Base-by-base conservation (phyloP, 805 yeast genomes). In the Candida sanyiensis region DNA sequence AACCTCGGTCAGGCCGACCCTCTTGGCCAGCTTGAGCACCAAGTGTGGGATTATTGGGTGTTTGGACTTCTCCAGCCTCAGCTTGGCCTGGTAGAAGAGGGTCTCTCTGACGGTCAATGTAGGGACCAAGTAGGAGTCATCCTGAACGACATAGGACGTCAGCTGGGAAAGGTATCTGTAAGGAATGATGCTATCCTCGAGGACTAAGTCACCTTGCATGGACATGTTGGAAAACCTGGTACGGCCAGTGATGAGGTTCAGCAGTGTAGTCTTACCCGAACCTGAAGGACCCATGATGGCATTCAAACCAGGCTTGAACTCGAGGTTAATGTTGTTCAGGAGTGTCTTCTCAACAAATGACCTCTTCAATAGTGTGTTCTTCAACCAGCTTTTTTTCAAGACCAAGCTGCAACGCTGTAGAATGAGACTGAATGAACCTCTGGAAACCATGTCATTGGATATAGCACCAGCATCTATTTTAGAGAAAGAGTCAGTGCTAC, bases 221-320 rank as follows among this genome's bases (percentile, higher is more conserved):
- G 39, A 17, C 24, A 48, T 22, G 4, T 57, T 39, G 2, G 61
- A 52, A 6, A 35, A 64, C 54, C 39, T 55, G 28, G 48, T 62
- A 37, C 93, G 66, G 17, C 79, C 76, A 16, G 93, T 77, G 15
- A 83, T 61, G 26, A 70, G 59, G 52, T 80, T 83, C 46, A 83
- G 59, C 31, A 83, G 54, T 0, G 89, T 75, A 0, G 87, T 77
- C 51, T 83, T 83, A 8, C 90, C 93, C 0, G 83, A 76, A 1
- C 90, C 90, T 1, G 88, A 81, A 0, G 90, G 89, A 0, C 93
- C 93, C 79, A 83, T 73, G 31, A 83, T 80, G 5, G 80, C 85
- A 52, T 80, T 83, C 8, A 83, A 63, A 12, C 80, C 77, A 1
- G 97, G 95, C 36, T 73, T 72, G 5, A 81, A 95, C 6, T 72